Conservation (phyloP, 2,329 filamentous ascomycete species). For the Monosporascus sp. region DNA sequence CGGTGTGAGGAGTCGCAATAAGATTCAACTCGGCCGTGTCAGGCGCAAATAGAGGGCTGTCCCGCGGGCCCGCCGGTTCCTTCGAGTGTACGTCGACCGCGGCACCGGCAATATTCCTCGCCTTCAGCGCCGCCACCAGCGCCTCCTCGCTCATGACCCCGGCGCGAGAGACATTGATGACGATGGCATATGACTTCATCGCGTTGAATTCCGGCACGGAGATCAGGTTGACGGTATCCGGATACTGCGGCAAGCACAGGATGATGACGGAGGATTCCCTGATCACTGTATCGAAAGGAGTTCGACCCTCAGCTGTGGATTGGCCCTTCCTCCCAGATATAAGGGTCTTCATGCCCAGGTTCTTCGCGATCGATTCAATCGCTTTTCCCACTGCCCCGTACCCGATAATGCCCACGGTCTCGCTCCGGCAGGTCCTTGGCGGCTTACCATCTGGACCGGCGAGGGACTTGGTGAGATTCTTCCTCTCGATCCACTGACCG, state of each 20-base stretch:
- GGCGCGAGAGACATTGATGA: constrained; percentile 28
- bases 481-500: constrained; percentile 23
- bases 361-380: constrained; percentile 14
- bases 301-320: constrained; percentile 14
- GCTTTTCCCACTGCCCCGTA: constrained; percentile 25
- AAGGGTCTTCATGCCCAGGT: constrained; percentile 23
- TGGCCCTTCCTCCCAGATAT: constrained; percentile 23
- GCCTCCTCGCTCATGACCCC: constrained; percentile 27
- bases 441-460: constrained; percentile 20
- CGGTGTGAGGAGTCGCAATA: constrained; percentile 26
- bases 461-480: constrained; percentile 18
- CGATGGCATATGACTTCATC: constrained; percentile 19
- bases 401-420: constrained; percentile 26
- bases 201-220: constrained; percentile 16
- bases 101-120: constrained; percentile 22
- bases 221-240: constrained; percentile 23
- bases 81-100: constrained; percentile 23
- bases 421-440: constrained; percentile 19
- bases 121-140: constrained; percentile 21
- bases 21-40: constrained; percentile 23
- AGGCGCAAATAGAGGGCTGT: constrained; percentile 15
- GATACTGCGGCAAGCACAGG: constrained; percentile 22
- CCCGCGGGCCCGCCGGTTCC: constrained; percentile 22
- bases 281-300: constrained; percentile 20
- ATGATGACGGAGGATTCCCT: constrained; percentile 22